phyloP scores from a whole-genome alignment of 2,329 filamentous ascomycete genomes.

The Calonectria crousiana region DNA sequence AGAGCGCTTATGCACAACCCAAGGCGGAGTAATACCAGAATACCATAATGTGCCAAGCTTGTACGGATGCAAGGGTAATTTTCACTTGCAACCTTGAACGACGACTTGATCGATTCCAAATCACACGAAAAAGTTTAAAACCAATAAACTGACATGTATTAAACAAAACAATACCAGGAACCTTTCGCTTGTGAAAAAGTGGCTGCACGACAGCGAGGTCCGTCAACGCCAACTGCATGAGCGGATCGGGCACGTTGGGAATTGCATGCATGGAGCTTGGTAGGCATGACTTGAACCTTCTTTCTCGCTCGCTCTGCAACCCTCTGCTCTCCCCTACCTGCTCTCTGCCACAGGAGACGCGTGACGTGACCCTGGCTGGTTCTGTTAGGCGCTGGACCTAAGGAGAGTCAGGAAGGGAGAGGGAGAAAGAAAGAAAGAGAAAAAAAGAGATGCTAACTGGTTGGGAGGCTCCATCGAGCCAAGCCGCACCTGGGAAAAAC shows the following conservation, averaged over 20 bases:
- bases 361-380: not conserved
- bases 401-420: not conserved
- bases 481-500: slow-evolving; percentile 1
- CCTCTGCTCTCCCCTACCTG: not conserved
- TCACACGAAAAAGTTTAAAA: not conserved
- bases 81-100: not conserved
- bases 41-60: not conserved
- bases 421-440: not conserved
- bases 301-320: not conserved
- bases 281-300: not conserved
- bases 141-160: not conserved
- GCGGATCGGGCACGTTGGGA: slow-evolving; percentile 16
- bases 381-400: not conserved
- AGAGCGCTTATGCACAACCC: not conserved
- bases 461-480: not conserved
- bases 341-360: not conserved
- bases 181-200: slow-evolving; percentile 4
- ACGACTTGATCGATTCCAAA: not conserved
- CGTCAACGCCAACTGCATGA: slow-evolving; percentile 21
- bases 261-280: slow-evolving; percentile 16
- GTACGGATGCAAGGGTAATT: not conserved
- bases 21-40: not conserved
- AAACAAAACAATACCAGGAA: not conserved
- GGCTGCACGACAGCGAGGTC: slow-evolving; percentile 14
- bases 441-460: not conserved